phyloP scores from a whole-genome alignment of 1,284 basidiomycete genomes.

The Cryptococcus amylolentus region DNA sequence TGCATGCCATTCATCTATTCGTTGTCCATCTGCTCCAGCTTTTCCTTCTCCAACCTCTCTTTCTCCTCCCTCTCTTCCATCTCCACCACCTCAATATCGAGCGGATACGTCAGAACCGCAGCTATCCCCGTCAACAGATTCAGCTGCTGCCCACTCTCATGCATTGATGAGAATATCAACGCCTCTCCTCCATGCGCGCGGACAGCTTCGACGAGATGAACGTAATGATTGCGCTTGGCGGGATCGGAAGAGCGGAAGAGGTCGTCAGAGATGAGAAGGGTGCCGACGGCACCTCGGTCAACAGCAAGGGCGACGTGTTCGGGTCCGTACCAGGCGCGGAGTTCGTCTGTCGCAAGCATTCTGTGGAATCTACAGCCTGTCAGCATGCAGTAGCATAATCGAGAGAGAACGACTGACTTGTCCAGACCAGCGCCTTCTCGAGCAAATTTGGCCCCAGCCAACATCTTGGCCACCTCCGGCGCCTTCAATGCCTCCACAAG shows the following conservation, averaged over 20 bases:
- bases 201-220: constrained; percentile 83
- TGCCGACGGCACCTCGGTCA: constrained; percentile 89
- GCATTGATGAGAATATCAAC: constrained; percentile 97
- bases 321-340: constrained; percentile 98
- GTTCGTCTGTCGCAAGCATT: constrained; percentile 89
- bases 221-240: constrained; percentile 74
- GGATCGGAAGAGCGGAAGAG: constrained; percentile 86
- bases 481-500: constrained; percentile 91
- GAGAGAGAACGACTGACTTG: constrained; percentile 57
- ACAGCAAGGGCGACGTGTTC: constrained; percentile 88
- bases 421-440: constrained; percentile 87
- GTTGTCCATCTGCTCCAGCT: background rate
- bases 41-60: constrained; percentile 44
- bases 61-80: constrained; percentile 78
- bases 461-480: constrained; percentile 66
- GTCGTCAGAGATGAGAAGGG: constrained; percentile 90
- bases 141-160: constrained; percentile 94
- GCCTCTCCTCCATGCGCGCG: constrained; percentile 86
- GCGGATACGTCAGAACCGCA: constrained; percentile 90
- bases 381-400: background rate
- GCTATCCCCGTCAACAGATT: constrained; percentile 94
- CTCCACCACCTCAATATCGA: constrained; percentile 92
- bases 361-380: constrained; percentile 74
- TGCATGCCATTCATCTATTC: too few species aligned
- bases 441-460: constrained; percentile 98